These are phyloP conservation scores for Aphanoascus verrucosus DNA, from an alignment of 2,329 filamentous ascomycete genomes.

Conservation along the genomic window DNA sequence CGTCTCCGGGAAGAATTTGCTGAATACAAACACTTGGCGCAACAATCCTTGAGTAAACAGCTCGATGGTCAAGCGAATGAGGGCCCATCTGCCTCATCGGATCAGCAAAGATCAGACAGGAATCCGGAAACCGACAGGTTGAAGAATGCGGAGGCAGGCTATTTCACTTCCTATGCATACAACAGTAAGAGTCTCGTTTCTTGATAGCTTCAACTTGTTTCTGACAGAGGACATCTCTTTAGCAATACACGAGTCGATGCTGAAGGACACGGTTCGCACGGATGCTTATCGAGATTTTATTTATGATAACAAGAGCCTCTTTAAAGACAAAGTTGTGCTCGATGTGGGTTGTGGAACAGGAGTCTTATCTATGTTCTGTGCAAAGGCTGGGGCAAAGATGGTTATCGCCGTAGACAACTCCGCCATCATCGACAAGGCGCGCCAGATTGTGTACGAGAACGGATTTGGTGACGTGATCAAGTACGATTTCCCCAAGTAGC, in stretches of 20 bases:
- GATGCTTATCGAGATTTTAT: conserved; percentile 92
- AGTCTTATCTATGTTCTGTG: conserved; percentile 90
- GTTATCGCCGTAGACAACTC: conserved; percentile 91
- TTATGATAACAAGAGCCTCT: conserved; percentile 79
- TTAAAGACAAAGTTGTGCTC: conserved; percentile 74
- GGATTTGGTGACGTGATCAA: conserved; percentile 63
- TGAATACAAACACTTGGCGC: conserved; percentile 54
- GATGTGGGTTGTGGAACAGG: conserved; percentile 82
- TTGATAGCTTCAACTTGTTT: background rate
- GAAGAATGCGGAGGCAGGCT: conserved; percentile 47
- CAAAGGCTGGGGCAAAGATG: conserved; percentile 71
- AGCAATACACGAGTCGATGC: conserved; percentile 93
- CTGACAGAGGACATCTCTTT: conserved; percentile 11
- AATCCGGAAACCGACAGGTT: conserved; percentile 25
- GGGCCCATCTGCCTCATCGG: conserved; percentile 1
- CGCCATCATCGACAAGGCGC: conserved; percentile 76
- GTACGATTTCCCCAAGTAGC: conserved; percentile 21
- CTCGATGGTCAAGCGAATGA: conserved; percentile 48
- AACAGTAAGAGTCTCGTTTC: conserved; percentile 46
- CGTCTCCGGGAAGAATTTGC: conserved; percentile 51
- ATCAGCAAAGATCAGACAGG: conserved; percentile 13
- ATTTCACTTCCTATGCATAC: conserved; percentile 55
- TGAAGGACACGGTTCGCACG: conserved; percentile 79
- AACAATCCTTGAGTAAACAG: conserved; percentile 56
- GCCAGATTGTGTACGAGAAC: conserved; percentile 75